These are phyloP conservation scores for Camillea tinctor DNA, from an alignment of 2,329 filamentous ascomycete species.

Conservation along the genomic window DNA sequence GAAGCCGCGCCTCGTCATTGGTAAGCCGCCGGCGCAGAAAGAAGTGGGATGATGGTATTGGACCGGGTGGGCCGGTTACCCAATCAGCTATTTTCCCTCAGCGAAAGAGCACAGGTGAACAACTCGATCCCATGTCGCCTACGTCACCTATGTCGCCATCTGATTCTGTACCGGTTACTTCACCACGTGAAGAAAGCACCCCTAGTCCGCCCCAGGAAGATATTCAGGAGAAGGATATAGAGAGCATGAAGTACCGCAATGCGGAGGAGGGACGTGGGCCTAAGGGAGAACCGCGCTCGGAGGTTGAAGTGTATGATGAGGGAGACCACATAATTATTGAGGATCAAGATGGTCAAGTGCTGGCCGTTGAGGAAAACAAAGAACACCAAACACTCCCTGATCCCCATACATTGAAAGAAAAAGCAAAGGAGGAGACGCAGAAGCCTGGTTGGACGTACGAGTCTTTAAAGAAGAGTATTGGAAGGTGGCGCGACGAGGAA, in stretches of 20 bases:
- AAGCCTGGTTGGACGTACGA: slow-evolving; percentile 44
- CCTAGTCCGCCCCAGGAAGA: slow-evolving; percentile 20
- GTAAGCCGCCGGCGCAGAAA: slow-evolving; percentile 63
- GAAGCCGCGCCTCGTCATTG: slow-evolving; percentile 59
- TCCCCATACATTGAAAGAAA: slow-evolving; percentile 28
- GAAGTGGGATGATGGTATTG: slow-evolving; percentile 69
- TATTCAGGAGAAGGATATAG: slow-evolving; percentile 22
- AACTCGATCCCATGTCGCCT: slow-evolving; percentile 34
- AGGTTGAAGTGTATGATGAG: slow-evolving; percentile 75
- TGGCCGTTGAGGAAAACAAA: slow-evolving; percentile 57
- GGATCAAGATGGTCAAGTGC: slow-evolving; percentile 81
- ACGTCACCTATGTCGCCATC: slow-evolving; percentile 31
- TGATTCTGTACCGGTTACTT: slow-evolving; percentile 17
- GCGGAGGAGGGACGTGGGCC: slow-evolving; percentile 12
- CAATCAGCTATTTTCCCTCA: slow-evolving; percentile 85
- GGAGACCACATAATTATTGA: slow-evolving; percentile 78
- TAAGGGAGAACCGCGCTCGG: slow-evolving; percentile 16
- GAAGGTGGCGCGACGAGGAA: slow-evolving; percentile 57
- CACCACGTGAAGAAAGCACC: slow-evolving; percentile 26
- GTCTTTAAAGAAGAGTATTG: slow-evolving; percentile 49
- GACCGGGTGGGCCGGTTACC: slow-evolving; percentile 81
- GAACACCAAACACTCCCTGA: slow-evolving; percentile 17
- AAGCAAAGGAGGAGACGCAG: slow-evolving; percentile 34
- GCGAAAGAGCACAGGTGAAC: slow-evolving; percentile 36
- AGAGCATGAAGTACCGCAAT: too few species aligned